Percentiles rank a stretch among this genome's conserved stretches.
Evolutionary conservation across 2,329 filamentous ascomycete species (phyloP).

Genomic region (Neofusicoccum umdonicola): DNA sequence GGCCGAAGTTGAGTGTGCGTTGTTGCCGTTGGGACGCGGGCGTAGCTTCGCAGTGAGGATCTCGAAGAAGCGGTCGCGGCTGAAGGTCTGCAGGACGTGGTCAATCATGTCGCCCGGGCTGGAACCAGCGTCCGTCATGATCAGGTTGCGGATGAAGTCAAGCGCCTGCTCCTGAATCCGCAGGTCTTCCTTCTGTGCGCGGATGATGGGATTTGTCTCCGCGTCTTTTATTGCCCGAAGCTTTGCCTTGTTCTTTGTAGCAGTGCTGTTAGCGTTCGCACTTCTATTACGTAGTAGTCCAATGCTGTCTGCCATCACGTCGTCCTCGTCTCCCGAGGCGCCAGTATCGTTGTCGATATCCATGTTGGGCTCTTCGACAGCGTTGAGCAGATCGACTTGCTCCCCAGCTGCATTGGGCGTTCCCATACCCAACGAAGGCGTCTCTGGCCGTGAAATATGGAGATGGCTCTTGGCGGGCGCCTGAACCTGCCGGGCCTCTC

Average conservation of each 20-base stretch:
- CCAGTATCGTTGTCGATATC: conserved; percentile 39
- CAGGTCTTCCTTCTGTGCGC: conserved; percentile 72
- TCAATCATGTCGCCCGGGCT: conserved; percentile 69
- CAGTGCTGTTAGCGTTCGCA: conserved; percentile 34
- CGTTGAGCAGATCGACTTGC: conserved; percentile 59
- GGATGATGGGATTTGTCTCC: conserved; percentile 66
- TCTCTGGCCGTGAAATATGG: conserved; percentile 21
- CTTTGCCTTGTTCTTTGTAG: conserved; percentile 37
- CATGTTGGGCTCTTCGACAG: conserved; percentile 43
- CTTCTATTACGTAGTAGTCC: conserved; percentile 25
- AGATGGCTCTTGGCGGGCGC: conserved; percentile 37
- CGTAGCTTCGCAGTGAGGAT: conserved; percentile 77
- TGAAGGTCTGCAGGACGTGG: conserved; percentile 72
- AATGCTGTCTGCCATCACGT: conserved; percentile 47
- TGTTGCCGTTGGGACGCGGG: conserved; percentile 22
- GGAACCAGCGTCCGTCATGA: conserved; percentile 60
- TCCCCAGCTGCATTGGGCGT: conserved; percentile 60
- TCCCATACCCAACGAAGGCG: conserved; percentile 48
- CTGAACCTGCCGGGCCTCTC: conserved; percentile 26
- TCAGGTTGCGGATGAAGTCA: conserved; percentile 85
- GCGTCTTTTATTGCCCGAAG: conserved; percentile 55
- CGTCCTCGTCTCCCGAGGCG: conserved; percentile 35
- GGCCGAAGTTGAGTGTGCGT: background rate
- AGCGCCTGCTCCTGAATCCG: conserved; percentile 88
- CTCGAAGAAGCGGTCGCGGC: conserved; percentile 74